phyloP scores from a whole-genome alignment of 2,329 filamentous ascomycete species.

The Alternaria sp. region DNA sequence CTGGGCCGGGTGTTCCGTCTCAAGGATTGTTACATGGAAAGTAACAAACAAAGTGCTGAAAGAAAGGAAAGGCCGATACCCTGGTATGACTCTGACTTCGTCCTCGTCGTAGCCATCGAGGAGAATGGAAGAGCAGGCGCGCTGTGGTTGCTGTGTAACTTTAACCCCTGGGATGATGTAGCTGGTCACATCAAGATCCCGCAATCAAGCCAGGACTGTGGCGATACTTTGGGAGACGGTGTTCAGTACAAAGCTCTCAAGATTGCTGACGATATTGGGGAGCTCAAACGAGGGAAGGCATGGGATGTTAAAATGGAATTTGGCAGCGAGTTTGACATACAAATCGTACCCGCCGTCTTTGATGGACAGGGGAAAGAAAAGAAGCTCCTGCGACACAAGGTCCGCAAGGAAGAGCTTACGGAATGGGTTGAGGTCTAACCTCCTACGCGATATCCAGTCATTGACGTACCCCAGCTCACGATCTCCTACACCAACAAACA shows the following conservation, averaged over 20 bases:
- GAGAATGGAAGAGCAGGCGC: neutral
- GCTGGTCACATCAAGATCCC: neutral
- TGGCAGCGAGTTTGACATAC: neutral
- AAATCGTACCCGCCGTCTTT: neutral
- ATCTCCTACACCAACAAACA: neutral
- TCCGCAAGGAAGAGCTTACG: neutral
- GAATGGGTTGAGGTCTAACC: neutral
- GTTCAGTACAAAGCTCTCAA: neutral
- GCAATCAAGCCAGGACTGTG: neutral
- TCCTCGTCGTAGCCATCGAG: neutral
- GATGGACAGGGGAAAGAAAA: neutral
- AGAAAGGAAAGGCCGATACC: neutral
- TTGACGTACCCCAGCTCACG: neutral
- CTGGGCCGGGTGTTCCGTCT: neutral
- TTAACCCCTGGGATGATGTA: no score
- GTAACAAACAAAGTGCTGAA: neutral
- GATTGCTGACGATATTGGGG: neutral
- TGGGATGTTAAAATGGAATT: neutral
- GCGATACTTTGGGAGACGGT: neutral
- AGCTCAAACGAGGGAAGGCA: neutral
- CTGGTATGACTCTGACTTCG: neutral
- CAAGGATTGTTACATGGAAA: neutral
- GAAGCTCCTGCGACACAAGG: neutral
- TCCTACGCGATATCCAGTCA: accelerated
- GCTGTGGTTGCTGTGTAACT: neutral